Evolutionary conservation across 768 basidiomycete species (phyloP).

Genomic region (Lactifluus hygrophoroides): DNA sequence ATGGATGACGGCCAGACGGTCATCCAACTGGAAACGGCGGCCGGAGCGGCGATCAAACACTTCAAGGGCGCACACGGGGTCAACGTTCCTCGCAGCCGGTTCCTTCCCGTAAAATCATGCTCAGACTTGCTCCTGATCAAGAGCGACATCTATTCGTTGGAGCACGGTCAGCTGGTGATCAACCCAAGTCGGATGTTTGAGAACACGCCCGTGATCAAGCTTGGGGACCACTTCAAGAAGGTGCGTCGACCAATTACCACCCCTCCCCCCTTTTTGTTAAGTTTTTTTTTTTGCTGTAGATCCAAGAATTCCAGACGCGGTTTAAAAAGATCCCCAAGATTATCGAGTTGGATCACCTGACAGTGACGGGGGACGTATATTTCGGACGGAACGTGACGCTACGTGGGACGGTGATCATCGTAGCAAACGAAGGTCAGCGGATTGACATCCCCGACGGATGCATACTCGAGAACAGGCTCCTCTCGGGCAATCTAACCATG

Average conservation of each 20-base stretch:
- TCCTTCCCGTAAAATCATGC: conserved; percentile 87
- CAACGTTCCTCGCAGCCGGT: conserved; percentile 90
- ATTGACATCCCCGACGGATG: conserved; percentile 74
- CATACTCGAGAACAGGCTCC: conserved; percentile 60
- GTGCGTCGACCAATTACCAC: conserved; percentile 29
- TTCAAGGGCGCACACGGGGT: conserved; percentile 88
- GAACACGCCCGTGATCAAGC: conserved; percentile 91
- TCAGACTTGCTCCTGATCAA: conserved; percentile 86
- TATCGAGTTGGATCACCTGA: conserved; percentile 88
- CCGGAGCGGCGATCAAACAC: conserved; percentile 91
- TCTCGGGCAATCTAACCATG: conserved; percentile 82
- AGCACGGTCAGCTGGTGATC: conserved; percentile 84
- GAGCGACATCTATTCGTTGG: conserved; percentile 84
- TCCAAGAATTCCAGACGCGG: conserved; percentile 84
- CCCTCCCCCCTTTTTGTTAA: neutral
- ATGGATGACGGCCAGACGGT: conserved; percentile 82
- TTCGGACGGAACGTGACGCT: conserved; percentile 84
- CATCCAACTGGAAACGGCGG: conserved; percentile 54
- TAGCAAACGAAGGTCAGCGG: conserved; percentile 68
- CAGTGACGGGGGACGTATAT: conserved; percentile 85
- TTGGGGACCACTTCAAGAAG: conserved; percentile 97
- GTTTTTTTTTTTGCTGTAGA: conserved; percentile 31
- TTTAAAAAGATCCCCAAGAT: conserved; percentile 93
- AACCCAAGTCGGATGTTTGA: conserved; percentile 76
- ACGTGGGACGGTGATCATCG: conserved; percentile 82